Conservation (phyloP, 2,329 filamentous ascomycete genomes). For the Penicillium sp. region DNA sequence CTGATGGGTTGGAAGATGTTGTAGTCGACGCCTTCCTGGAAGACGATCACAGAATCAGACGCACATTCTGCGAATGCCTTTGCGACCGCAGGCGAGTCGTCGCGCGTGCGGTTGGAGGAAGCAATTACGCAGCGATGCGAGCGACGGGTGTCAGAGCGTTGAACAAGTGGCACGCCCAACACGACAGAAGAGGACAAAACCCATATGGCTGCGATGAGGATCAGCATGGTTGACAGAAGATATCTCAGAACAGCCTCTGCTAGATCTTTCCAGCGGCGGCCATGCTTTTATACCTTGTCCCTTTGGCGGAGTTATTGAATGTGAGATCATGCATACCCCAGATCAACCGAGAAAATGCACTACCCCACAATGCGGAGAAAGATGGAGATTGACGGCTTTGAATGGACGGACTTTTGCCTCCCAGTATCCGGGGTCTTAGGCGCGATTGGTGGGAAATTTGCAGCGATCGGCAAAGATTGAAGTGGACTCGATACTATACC, state of each 20-base stretch:
- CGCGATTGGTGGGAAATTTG: too few relatives aligned
- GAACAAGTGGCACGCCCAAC: conserved; percentile 5
- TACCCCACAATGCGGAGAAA: conserved; percentile 13
- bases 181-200: conserved; percentile 3
- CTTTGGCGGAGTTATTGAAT: neutral
- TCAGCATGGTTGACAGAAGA: conserved; percentile 5
- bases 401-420: conserved; percentile 14
- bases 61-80: conserved; percentile 40
- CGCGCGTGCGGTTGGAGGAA: conserved; percentile 38
- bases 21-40: conserved; percentile 43
- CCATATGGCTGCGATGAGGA: conserved; percentile 1
- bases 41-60: conserved; percentile 33
- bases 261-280: neutral
- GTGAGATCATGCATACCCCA: conserved; percentile 5
- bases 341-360: conserved; percentile 1
- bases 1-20: conserved; percentile 43
- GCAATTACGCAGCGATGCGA: conserved; percentile 22
- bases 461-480: too few relatives aligned
- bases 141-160: conserved; percentile 6
- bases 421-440: too few relatives aligned
- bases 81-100: conserved; percentile 43
- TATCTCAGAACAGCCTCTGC: neutral
- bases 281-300: conserved; percentile 5
- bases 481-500: too few relatives aligned
- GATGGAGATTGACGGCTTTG: neutral